Percentiles rank a stretch among this genome's conserved stretches.
phyloP scores from a whole-genome alignment of 2,329 filamentous ascomycete genomes.

The Aspergillus phoenicis region DNA sequence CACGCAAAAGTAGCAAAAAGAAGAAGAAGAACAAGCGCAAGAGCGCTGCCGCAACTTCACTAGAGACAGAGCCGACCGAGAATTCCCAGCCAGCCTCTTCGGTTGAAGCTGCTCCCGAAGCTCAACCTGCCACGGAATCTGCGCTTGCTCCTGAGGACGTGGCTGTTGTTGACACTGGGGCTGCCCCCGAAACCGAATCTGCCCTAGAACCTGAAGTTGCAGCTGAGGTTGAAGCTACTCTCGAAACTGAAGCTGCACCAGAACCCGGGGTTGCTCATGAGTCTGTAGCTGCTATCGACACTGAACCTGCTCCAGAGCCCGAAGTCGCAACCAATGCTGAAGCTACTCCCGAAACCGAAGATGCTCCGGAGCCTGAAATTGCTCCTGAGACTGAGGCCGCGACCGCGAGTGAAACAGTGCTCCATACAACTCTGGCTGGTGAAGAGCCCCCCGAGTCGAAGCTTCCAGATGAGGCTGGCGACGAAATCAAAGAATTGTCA shows the following conservation, averaged over 20 bases:
- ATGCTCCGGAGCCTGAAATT: not conserved
- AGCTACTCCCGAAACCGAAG: not conserved
- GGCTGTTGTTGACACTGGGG: not conserved
- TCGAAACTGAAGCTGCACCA: not conserved
- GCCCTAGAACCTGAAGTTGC: not conserved
- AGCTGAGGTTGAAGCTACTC: not conserved
- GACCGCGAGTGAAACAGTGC: slow-evolving; percentile 21
- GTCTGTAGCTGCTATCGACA: not conserved
- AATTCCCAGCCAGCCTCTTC: not conserved
- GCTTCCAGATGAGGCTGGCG: slow-evolving; percentile 3
- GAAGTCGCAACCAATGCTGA: too few relatives aligned
- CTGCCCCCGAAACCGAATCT: not conserved
- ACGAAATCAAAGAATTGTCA: not conserved
- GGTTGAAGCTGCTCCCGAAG: not conserved
- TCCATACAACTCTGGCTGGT: not conserved
- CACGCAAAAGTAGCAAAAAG: slow-evolving; percentile 24
- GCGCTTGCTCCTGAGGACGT: slow-evolving; percentile 14
- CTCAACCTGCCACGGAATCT: not conserved
- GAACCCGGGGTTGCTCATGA: slow-evolving; percentile 13
- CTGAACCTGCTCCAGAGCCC: not conserved
- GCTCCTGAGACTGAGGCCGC: not conserved
- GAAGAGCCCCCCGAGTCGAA: not conserved
- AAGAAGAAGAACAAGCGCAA: slow-evolving; percentile 29
- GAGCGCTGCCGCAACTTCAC: slow-evolving; percentile 6
- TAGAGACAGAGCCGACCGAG: slow-evolving; percentile 11